These are phyloP conservation scores for Calocybe gangraenosa DNA, from an alignment of 768 basidiomycete genomes.

Conservation along the genomic window DNA sequence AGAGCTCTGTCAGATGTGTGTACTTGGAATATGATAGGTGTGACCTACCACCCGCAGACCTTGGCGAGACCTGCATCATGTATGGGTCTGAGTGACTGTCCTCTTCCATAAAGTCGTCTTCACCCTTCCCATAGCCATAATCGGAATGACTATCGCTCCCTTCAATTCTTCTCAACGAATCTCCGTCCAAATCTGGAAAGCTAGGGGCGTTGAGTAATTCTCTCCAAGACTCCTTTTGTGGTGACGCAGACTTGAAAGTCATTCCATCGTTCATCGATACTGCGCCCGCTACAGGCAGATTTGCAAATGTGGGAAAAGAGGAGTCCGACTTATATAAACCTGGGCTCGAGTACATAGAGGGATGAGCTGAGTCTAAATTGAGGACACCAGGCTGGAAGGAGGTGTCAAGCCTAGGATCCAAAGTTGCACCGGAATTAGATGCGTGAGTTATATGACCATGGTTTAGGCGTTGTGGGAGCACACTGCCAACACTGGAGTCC, in stretches of 20 bases:
- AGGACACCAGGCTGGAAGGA: constrained; percentile 15
- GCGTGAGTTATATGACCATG: constrained; percentile 3
- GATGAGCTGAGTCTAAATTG: constrained; percentile 7
- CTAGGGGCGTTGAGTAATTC: constrained; percentile 6
- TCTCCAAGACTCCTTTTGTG: constrained; percentile 12
- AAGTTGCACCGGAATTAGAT: constrained; percentile 13
- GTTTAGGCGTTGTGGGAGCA: constrained; percentile 15
- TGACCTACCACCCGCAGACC: constrained; percentile 6
- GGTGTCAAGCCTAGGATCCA: constrained; percentile 18
- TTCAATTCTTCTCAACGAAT: constrained; percentile 11
- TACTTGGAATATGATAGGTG: not conserved
- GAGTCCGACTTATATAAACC: constrained; percentile 18
- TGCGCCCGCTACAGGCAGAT: constrained; percentile 14
- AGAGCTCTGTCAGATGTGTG: not conserved
- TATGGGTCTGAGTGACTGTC: constrained; percentile 3
- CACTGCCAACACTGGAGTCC: constrained; percentile 22
- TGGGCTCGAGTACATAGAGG: constrained; percentile 9
- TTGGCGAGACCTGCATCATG: not conserved
- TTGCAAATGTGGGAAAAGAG: constrained; percentile 29
- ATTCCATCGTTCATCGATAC: constrained; percentile 10
- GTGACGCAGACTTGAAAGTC: constrained; percentile 1
- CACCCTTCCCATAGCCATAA: constrained; percentile 10
- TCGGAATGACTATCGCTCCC: constrained; percentile 12
- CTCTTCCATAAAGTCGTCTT: constrained; percentile 7
- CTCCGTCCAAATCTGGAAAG: constrained; percentile 6